Evolutionary conservation across 1,139 yeast species (phyloP).

Genomic region (Lodderomyces theae): DNA sequence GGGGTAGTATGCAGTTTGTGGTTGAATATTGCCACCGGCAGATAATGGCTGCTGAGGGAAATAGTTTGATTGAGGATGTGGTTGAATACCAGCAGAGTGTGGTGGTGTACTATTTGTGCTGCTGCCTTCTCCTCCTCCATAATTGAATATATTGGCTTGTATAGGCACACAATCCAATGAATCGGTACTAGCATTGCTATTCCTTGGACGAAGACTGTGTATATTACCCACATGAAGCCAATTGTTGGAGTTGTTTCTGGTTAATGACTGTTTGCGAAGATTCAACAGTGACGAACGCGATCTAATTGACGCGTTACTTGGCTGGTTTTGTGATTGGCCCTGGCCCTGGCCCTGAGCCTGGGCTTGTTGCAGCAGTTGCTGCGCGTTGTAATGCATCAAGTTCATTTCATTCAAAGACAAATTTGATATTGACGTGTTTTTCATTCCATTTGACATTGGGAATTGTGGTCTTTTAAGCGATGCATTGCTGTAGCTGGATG

Average conservation of each 20-base stretch:
- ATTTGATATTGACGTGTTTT: conserved; percentile 21
- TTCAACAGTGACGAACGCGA: conserved; percentile 30
- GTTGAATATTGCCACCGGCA: not conserved
- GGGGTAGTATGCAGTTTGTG: conserved; percentile 7
- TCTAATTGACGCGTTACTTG: conserved; percentile 13
- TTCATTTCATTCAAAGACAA: conserved; percentile 42
- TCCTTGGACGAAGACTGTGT: conserved; percentile 29
- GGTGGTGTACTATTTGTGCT: conserved; percentile 1
- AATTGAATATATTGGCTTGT: conserved; percentile 20
- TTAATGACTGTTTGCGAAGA: conserved; percentile 45
- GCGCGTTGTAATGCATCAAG: conserved; percentile 27
- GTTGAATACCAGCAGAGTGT: conserved; percentile 1
- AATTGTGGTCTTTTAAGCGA: not conserved
- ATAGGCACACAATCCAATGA: conserved; percentile 46
- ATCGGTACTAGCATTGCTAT: conserved; percentile 35
- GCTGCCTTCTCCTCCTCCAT: conserved; percentile 19
- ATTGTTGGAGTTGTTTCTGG: conserved; percentile 43
- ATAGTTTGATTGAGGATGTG: not conserved
- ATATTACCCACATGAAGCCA: conserved; percentile 51
- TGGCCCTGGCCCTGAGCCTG: conserved; percentile 3
- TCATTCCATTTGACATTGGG: conserved; percentile 4
- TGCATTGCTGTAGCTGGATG: not conserved
- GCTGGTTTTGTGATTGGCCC: conserved; percentile 2
- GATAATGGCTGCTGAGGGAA: not conserved
- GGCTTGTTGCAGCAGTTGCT: conserved; percentile 12